Conservation (phyloP, 2,329 filamentous ascomycete species). For the Talaromyces sp. region DNA sequence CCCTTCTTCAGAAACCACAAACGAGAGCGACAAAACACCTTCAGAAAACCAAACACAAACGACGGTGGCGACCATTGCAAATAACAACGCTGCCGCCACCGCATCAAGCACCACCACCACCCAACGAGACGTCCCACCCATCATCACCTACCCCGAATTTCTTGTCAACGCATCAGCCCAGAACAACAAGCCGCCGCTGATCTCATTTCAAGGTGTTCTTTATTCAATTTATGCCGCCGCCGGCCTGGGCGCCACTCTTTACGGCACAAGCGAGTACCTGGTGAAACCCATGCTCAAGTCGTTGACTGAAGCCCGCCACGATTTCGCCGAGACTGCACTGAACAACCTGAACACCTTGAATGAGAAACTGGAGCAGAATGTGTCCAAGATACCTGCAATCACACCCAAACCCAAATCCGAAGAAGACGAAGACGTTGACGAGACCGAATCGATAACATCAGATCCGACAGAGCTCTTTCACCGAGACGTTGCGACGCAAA, state of each 20-base stretch:
- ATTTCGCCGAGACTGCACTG: constrained; percentile 48
- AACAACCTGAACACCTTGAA: constrained; percentile 51
- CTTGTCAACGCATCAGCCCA: constrained; percentile 40
- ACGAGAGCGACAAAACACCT: neutral
- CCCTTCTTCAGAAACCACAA: constrained; percentile 11
- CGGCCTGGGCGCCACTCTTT: constrained; percentile 50
- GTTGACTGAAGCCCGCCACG: constrained; percentile 51
- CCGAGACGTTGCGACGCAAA: constrained; percentile 58
- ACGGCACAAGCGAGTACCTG: constrained; percentile 54
- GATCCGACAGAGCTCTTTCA: constrained; percentile 61
- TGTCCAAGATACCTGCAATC: constrained; percentile 46
- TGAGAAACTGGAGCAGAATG: constrained; percentile 46
- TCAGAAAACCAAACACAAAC: constrained; percentile 19
- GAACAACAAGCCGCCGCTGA: constrained; percentile 52
- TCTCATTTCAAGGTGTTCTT: constrained; percentile 51
- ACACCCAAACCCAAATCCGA: constrained; percentile 4
- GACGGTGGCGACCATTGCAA: constrained; percentile 50
- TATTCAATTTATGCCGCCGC: constrained; percentile 53
- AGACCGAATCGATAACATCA: constrained; percentile 45
- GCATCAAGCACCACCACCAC: constrained; percentile 11
- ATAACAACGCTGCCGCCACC: neutral
- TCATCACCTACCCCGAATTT: constrained; percentile 64
- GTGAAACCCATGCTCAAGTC: constrained; percentile 53
- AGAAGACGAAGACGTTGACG: constrained; percentile 18
- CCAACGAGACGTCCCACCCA: constrained; percentile 48